Base-by-base conservation (phyloP, 257 asterid species). In the Cinchona pubescens region DNA sequence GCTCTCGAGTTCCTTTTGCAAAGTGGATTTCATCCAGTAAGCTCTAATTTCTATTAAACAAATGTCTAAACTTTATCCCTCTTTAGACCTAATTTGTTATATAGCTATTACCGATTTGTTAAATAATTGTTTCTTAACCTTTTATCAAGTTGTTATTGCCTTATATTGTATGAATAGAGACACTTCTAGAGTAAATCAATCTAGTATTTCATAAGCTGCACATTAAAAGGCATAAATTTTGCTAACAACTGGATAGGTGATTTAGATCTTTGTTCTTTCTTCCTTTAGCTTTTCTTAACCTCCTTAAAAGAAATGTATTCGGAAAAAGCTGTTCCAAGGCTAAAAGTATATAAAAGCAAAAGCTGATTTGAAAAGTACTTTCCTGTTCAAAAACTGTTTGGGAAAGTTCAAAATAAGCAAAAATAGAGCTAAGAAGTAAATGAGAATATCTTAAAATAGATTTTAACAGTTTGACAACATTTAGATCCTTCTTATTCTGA, bases 1-100 rank as follows among this genome's bases (percentile, higher is more conserved):
- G 97, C 98, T 79, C 91, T 95, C 8, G 99, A 95, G 86, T 95
- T 95, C 83, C 99, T 95, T 86, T 88, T 86, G 82, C 99, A 92
- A 85, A 84, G 91, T 82, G 97, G 98, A 82, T 86, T 82, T 43
- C 93, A 85, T 84, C 99, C 98, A 29, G 99, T 95, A 95, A 88
- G 96, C 78, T 75, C 66, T 55, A 73, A 38, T 43, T 71, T 71
- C 58, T 72, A 21, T 56, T 72, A 3, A 15, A 23, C 21, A 58
- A 29, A 46, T 27, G 12, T 2, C 11, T 10, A 62, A 29, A 45
- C 0, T 2, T 64, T 11, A 6, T 51, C 25, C 48, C 4, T 73
- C n/a, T 32, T 49, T 25, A 23, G 5, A 19, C 21, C 19, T 61
- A 15, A 29, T 30, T 60, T 42, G 42, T 30, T 7, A 43, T 73